Conservation (phyloP, 495 filamentous ascomycete genomes). For the Penicillium samsonianum region DNA sequence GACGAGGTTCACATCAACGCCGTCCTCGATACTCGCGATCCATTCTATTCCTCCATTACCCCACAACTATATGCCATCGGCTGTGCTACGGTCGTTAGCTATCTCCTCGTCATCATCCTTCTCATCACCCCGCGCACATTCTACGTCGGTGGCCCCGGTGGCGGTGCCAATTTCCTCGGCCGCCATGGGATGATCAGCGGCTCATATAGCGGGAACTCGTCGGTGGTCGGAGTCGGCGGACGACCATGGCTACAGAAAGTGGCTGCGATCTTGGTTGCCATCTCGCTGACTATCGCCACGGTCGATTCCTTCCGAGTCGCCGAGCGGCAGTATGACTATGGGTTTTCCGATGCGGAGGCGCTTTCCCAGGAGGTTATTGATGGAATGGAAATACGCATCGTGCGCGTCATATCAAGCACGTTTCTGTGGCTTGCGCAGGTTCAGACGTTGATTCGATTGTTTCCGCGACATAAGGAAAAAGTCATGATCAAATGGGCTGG, state of each 20-base stretch:
- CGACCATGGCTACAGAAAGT: conserved; percentile 96
- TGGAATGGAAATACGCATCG: conserved; percentile 80
- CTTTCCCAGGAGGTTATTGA: conserved; percentile 75
- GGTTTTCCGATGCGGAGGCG: conserved; percentile 69
- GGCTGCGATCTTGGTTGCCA: conserved; percentile 83
- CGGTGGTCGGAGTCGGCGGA: conserved; percentile 80
- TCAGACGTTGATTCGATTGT: conserved; percentile 91
- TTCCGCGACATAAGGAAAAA: conserved; percentile 95
- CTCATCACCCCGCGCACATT: conserved; percentile 89
- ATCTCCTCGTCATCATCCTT: conserved; percentile 91
- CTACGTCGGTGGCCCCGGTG: conserved; percentile 71
- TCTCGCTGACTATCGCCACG: conserved; percentile 91
- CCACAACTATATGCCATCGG: conserved; percentile 91
- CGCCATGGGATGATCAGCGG: conserved; percentile 83
- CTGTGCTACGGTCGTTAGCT: conserved; percentile 86
- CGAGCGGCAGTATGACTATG: conserved; percentile 70
- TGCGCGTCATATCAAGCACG: conserved; percentile 87
- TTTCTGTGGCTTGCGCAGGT: conserved; percentile 98
- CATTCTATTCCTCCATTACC: conserved; percentile 89
- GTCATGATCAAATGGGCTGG: conserved; percentile 98
- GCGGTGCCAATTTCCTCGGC: conserved; percentile 70
- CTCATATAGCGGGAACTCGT: conserved; percentile 63
- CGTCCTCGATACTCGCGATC: conserved; percentile 67
- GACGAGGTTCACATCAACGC: conserved; percentile 37
- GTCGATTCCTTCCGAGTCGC: conserved; percentile 85